A percentile compares a stretch with the other conserved stretches of the same genome.
phyloP scores from a whole-genome alignment of 495 filamentous ascomycete species.

The Podospora pseudopauciseta region DNA sequence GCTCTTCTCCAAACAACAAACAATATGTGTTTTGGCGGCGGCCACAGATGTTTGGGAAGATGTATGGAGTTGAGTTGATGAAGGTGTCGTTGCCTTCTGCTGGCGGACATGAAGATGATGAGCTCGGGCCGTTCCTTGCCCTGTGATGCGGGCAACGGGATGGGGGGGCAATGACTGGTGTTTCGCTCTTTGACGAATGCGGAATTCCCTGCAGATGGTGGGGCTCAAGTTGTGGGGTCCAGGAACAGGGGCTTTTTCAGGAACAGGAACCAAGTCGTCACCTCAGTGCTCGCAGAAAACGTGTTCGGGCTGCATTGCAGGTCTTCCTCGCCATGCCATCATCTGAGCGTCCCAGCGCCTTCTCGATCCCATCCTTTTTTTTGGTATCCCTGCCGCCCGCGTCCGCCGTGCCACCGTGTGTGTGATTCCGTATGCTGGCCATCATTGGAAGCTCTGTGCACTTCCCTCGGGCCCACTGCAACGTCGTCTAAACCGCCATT shows the following conservation, averaged over 20 bases:
- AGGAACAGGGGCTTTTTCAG: background rate
- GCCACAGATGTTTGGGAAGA: no score
- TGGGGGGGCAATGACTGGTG: background rate
- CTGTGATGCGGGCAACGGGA: background rate
- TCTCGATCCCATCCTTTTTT: background rate
- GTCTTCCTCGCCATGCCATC: background rate
- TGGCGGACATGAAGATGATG: background rate
- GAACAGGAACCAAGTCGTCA: background rate
- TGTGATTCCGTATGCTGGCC: background rate
- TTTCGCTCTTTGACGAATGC: conserved; percentile 8
- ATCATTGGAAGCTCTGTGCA: background rate
- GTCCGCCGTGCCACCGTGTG: background rate
- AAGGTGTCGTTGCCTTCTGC: no score
- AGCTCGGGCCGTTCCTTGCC: conserved; percentile 10
- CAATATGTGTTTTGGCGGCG: background rate
- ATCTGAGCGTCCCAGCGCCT: background rate
- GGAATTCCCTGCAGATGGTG: conserved; percentile 7
- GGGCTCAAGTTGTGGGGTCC: background rate
- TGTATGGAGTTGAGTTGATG: no score
- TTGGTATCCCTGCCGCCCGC: no score
- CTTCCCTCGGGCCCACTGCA: background rate
- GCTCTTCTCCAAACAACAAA: background rate
- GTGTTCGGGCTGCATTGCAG: conserved; percentile 8
- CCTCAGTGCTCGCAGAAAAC: background rate
- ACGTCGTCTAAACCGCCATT: background rate